Evolutionary conservation across 2,329 filamentous ascomycete genomes (phyloP).

Genomic region (Lithohypha guttulata): DNA sequence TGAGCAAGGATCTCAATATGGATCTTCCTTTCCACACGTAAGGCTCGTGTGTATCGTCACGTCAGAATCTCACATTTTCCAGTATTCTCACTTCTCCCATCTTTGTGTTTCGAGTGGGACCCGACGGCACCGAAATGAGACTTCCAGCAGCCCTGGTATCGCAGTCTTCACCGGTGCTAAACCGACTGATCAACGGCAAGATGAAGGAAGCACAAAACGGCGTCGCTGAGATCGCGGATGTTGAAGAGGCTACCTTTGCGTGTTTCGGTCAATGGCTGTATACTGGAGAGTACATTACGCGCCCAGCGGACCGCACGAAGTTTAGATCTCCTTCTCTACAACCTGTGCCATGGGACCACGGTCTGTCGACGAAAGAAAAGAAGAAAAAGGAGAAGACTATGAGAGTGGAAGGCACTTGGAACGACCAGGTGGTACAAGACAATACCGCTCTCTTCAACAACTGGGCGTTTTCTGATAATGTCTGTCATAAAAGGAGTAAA

Average conservation of each 20-base stretch:
- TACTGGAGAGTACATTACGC: neutral
- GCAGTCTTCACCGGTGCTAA: neutral
- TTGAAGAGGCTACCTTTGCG: constrained; percentile 1
- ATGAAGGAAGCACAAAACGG: neutral
- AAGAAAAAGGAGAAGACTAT: constrained; percentile 29
- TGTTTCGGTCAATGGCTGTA: constrained; percentile 3
- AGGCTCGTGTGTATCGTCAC: no score
- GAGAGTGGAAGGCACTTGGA: constrained; percentile 9
- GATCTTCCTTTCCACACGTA: no score
- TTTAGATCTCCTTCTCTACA: neutral
- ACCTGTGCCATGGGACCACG: neutral
- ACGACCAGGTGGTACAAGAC: neutral
- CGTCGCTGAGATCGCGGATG: neutral
- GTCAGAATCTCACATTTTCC: no score
- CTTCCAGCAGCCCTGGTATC: constrained; percentile 1
- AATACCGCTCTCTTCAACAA: neutral
- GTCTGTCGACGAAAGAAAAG: constrained; percentile 18
- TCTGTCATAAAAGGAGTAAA: neutral
- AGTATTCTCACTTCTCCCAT: neutral
- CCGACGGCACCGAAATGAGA: neutral
- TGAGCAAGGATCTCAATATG: no score
- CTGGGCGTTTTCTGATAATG: neutral
- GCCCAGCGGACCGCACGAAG: neutral
- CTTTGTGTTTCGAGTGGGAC: neutral
- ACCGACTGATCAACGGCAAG: neutral